These are phyloP conservation scores for Panicum miliaceum DNA, from an alignment of 176 grass and related monocot genomes.

Conservation along the genomic window DNA sequence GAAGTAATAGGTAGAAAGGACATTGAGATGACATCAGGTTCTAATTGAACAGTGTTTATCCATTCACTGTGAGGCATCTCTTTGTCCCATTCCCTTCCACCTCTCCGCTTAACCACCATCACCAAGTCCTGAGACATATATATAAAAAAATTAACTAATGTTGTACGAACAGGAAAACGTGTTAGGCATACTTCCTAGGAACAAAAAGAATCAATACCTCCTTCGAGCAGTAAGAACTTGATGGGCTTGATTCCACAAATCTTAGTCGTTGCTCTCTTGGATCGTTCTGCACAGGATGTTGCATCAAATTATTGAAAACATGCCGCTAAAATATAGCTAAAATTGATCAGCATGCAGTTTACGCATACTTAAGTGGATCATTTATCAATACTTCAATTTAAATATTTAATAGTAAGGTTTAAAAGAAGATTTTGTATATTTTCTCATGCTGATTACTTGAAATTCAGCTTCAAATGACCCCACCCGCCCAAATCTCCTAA, in stretches of 20 bases:
- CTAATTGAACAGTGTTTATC: constrained; percentile 76
- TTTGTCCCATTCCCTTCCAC: constrained; percentile 73
- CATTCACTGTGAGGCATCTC: constrained; percentile 76
- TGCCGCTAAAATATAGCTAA: not conserved
- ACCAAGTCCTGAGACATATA: constrained; percentile 63
- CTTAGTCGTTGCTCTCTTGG: constrained; percentile 81
- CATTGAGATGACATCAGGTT: constrained; percentile 95
- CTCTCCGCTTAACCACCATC: constrained; percentile 78
- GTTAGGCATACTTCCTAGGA: not conserved
- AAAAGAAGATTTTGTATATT: not conserved
- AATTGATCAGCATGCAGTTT: not conserved
- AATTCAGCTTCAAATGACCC: constrained; percentile 5
- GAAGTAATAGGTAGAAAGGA: constrained; percentile 97
- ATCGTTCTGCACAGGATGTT: constrained; percentile 51
- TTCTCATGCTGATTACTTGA: not conserved
- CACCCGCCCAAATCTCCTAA: too few species aligned
- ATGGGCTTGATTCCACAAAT: constrained; percentile 74
- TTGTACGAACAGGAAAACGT: not conserved
- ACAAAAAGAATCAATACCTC: constrained; percentile 53
- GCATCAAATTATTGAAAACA: constrained; percentile 9
- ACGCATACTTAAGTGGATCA: not conserved
- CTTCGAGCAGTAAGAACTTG: constrained; percentile 73
- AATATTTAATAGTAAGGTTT: not conserved
- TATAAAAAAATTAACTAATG: not conserved
- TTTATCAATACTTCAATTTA: not conserved